A percentile compares a stretch with the other conserved stretches of the same genome.
phyloP scores from a whole-genome alignment of 331 rosid species.

The Rosa hybrid region DNA sequence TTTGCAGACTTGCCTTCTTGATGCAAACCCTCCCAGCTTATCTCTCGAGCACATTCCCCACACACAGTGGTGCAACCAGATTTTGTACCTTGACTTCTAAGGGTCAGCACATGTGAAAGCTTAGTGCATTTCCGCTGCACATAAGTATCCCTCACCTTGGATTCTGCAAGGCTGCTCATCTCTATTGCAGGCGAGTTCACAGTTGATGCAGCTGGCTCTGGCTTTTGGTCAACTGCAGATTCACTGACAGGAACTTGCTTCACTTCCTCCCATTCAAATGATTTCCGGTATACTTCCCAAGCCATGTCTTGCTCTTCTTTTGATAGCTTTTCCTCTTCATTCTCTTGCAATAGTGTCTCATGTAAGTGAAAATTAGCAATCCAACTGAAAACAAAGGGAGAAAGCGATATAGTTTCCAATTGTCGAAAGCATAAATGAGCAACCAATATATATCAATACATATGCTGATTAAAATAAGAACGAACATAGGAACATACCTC shows the following conservation, averaged over 20 bases:
- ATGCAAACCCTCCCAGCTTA: constrained; percentile 76
- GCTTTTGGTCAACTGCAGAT: constrained; percentile 44
- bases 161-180: constrained; percentile 26
- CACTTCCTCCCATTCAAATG: constrained; percentile 92
- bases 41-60: constrained; percentile 91
- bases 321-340: constrained; percentile 88
- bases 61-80: constrained; percentile 75
- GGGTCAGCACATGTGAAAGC: constrained; percentile 81
- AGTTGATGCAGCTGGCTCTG: constrained; percentile 35
- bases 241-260: constrained; percentile 63
- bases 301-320: constrained; percentile 99
- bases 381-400: constrained; percentile 57
- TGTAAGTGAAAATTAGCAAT: constrained; percentile 82
- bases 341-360: constrained; percentile 87
- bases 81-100: constrained; percentile 87
- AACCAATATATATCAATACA: background rate
- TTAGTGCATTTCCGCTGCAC: constrained; percentile 75
- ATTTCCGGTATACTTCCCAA: constrained; percentile 80
- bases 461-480: constrained; percentile 16
- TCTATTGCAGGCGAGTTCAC: constrained; percentile 31
- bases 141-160: constrained; percentile 41
- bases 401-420: background rate
- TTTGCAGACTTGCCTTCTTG: constrained; percentile 39
- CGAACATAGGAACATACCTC: constrained; percentile 43
- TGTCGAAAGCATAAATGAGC: background rate